Evolutionary conservation across 768 basidiomycete species (phyloP).

Genomic region (Mycena belliarum): DNA sequence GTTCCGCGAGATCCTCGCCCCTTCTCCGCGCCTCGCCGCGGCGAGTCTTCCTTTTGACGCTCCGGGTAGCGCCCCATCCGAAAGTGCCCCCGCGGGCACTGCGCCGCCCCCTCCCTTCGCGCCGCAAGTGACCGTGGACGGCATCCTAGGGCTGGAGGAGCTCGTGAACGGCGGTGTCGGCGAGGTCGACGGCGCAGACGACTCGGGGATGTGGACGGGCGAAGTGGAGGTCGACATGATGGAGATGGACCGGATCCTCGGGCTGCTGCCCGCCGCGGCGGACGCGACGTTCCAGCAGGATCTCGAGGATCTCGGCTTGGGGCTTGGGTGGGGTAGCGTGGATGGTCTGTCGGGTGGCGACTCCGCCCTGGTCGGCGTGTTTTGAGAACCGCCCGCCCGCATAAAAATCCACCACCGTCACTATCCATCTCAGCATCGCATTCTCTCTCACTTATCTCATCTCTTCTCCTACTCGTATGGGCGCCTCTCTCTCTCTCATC

Average conservation of each 20-base stretch:
- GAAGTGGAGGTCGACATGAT: slow-evolving; percentile 23
- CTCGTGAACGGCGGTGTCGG: slow-evolving; percentile 17
- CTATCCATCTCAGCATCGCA: slow-evolving; percentile 4
- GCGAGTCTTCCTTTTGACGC: slow-evolving; percentile 33
- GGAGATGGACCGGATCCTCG: slow-evolving; percentile 24
- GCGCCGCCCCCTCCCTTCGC: slow-evolving; percentile 24
- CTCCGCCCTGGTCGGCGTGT: slow-evolving; percentile 15
- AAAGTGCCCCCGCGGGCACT: slow-evolving; percentile 24
- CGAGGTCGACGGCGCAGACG: slow-evolving; percentile 5
- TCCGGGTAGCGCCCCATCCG: slow-evolving; percentile 19
- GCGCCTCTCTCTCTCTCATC: slow-evolving; percentile 15
- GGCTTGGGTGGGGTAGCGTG: slow-evolving; percentile 16
- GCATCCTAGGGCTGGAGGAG: slow-evolving; percentile 21
- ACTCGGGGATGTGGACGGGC: slow-evolving; percentile 11
- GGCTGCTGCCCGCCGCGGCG: slow-evolving; percentile 18
- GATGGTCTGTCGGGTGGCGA: slow-evolving; percentile 15
- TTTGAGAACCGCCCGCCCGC: slow-evolving; percentile 16
- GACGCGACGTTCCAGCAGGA: slow-evolving; percentile 15
- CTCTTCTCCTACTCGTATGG: slow-evolving; percentile 7
- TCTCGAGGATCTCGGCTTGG: slow-evolving; percentile 20
- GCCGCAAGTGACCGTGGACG: slow-evolving; percentile 24
- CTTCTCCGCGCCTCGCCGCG: slow-evolving; percentile 39
- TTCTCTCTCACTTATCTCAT: not conserved
- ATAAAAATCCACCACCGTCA: not conserved
- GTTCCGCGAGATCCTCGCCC: slow-evolving; percentile 69